Evolutionary conservation across 306 rosid genomes (phyloP), one percentile per base, ranked within the genome.

Genomic region (Prunus kanzakura): DNA sequence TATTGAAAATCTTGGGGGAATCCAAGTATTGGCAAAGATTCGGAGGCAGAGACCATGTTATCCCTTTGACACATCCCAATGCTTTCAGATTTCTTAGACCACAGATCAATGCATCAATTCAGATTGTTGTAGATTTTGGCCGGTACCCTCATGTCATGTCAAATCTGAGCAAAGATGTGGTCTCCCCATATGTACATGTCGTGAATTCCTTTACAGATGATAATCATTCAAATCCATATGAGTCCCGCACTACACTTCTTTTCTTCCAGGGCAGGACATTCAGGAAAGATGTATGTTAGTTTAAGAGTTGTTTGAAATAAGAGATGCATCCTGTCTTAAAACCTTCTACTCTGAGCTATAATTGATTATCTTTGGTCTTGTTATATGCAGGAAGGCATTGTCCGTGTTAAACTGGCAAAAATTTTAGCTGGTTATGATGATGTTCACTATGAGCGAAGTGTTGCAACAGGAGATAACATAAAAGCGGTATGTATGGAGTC

Each of bases 11-110:
- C 69, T 81, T 95, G 77, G 74, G 43, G 14, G 79, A 83, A 80
- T 92, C 99, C 67, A 86, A 89, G 84, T 82, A 89, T 85, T 95
- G 99, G 99, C 78, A 85, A 72, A 89, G 87, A 84, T 88, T 90
- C 72, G 88, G 86, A 72, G 98, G 98, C 22, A 88, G 93, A 88
- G 93, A 96, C 86, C 99, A 96, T 71, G 84, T 92, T 69, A 76
- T 96, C 83, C 98, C 99, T 45, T 61, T 92, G 96, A 91, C 99
- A 43, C 99, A 96, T 84, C 99, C 99, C 41, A 96, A 96, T 79
- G 98, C 99, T 75, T 96, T 96, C 83, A 92, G 99, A 82, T 91
- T 96, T 86, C 89, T 92, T 45, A 82, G 99, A 23, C 57, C 85
- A 69, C 89, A 88, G 82, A 67, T 96, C 82, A 96, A 91, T 78